Conservation (phyloP, 495 filamentous ascomycete species). For the Saxophila tyrrhenica region DNA sequence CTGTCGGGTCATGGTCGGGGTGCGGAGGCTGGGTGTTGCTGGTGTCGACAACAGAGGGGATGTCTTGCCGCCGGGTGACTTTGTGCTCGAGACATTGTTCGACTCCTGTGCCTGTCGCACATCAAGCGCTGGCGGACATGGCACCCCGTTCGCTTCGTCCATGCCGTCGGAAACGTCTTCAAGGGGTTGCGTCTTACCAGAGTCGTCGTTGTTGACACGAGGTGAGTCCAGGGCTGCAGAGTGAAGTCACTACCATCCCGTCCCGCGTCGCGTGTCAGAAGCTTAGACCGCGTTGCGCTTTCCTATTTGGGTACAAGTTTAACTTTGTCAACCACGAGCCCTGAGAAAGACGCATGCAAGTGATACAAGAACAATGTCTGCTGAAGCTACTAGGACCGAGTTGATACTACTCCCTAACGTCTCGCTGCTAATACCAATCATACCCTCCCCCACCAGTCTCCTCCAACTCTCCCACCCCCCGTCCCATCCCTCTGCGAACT, state of each 20-base stretch:
- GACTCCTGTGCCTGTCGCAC: background rate
- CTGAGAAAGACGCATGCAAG: background rate
- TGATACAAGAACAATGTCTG: too few species aligned
- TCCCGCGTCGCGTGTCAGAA: background rate
- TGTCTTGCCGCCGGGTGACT: background rate
- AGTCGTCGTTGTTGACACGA: background rate
- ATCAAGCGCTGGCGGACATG: background rate
- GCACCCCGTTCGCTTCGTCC: background rate
- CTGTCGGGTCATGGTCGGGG: background rate
- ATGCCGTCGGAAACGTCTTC: background rate
- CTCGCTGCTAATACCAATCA: background rate
- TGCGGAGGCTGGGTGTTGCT: constrained; percentile 1
- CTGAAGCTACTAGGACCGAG: too few species aligned
- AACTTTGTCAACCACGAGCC: background rate
- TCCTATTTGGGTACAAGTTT: background rate
- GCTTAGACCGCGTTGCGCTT: background rate
- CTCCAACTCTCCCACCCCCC: background rate
- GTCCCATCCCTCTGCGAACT: background rate
- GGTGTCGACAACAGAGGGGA: constrained; percentile 6
- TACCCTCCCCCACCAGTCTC: background rate
- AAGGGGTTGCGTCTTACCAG: background rate
- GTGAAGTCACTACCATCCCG: background rate
- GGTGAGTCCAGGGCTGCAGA: background rate
- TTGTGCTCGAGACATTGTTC: background rate
- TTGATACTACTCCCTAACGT: background rate